Evolutionary conservation across 78 protist species (phyloP), one percentile per base, ranked within the genome.

Genomic region (Chrysochromulina tobinii): DNA sequence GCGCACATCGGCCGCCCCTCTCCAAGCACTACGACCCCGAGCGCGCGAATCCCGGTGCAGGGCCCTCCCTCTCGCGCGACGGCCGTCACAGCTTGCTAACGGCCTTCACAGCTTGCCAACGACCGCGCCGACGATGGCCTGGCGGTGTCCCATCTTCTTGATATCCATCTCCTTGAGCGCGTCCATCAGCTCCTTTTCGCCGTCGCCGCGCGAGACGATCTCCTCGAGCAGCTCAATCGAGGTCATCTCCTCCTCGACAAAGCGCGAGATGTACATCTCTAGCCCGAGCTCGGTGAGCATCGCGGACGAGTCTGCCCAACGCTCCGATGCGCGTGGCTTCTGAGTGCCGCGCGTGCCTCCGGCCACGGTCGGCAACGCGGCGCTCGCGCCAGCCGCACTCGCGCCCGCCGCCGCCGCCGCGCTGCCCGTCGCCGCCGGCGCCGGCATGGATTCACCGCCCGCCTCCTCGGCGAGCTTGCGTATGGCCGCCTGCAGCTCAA

Each of bases 121-220:
- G 7, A 75, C 83, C 1, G 83, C 83, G 2, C 83, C 57, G n/a
- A 75, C 83, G 57, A 75, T 75, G 20, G 83, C 51, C 57, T 75
- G 83, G 27, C 83, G 83, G 23, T 75, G 83, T 1, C 83, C 83
- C 83, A 75, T 75, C 83, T 75, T 75, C 18, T 75, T 75, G 51
- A 75, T 75, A 57, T 57, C 83, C 83, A 75, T 75, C 83, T 75
- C 83, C 57, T 75, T 75, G 57, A 75, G 83, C 11, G 83, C 83
- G 57, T 75, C 83, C 83, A 75, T 75, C 23, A 75, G 83, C 83
- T 75, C 83, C 57, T 75, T 75, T 57, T 75, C 83, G 55, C 83
- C 83, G 57, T 75, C 83, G 83, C 59, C 83, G 23, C 83, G 83
- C 6, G n/a, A 15, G 12, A 75, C 83, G 83, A 75, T 75, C 38